Percentiles rank a stretch among this genome's conserved stretches.
Evolutionary conservation across 1,284 basidiomycete genomes (phyloP).

Genomic region (Cutaneotrichosporon arboriforme): DNA sequence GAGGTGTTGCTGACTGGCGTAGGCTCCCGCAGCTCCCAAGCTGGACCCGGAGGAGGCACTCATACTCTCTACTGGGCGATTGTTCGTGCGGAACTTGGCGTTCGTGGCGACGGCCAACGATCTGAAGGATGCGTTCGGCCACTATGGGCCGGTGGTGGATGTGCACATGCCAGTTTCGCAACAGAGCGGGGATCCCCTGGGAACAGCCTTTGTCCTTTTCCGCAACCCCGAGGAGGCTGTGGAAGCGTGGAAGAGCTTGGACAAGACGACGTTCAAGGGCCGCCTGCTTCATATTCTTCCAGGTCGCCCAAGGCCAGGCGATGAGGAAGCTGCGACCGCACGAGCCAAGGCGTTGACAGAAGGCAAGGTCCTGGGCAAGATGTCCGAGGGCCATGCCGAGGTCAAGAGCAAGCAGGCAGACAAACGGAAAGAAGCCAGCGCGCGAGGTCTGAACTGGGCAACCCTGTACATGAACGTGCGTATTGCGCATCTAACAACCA

Average conservation of each 20-base stretch:
- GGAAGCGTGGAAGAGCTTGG: conserved; percentile 68
- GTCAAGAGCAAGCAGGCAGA: conserved; percentile 59
- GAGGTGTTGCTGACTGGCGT: conserved; percentile 1
- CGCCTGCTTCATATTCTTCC: conserved; percentile 84
- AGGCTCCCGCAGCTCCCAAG: conserved; percentile 4
- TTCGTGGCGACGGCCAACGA: conserved; percentile 76
- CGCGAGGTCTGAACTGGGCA: conserved; percentile 90
- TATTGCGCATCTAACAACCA: conserved; percentile 22
- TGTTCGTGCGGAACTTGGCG: conserved; percentile 87
- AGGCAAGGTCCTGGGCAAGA: conserved; percentile 45
- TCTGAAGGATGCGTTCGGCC: conserved; percentile 61
- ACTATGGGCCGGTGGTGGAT: conserved; percentile 69
- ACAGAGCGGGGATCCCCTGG: conserved; percentile 66
- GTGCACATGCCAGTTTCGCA: conserved; percentile 74
- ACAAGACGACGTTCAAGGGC: conserved; percentile 85
- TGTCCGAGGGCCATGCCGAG: conserved; percentile 57
- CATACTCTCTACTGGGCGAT: conserved; percentile 69
- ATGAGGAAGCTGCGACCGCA: conserved; percentile 55
- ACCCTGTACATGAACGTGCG: conserved; percentile 96
- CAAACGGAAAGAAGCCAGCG: conserved; percentile 66
- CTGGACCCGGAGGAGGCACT: conserved; percentile 52
- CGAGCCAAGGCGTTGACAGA: conserved; percentile 34
- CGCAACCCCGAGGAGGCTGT: conserved; percentile 62
- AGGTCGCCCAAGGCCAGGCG: conserved; percentile 54
- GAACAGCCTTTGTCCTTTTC: conserved; percentile 74